Percentiles rank a stretch among this genome's conserved stretches.
These are phyloP conservation scores for Fusarium nematophilum DNA, from an alignment of 2,329 filamentous ascomycete species.

Conservation along the genomic window DNA sequence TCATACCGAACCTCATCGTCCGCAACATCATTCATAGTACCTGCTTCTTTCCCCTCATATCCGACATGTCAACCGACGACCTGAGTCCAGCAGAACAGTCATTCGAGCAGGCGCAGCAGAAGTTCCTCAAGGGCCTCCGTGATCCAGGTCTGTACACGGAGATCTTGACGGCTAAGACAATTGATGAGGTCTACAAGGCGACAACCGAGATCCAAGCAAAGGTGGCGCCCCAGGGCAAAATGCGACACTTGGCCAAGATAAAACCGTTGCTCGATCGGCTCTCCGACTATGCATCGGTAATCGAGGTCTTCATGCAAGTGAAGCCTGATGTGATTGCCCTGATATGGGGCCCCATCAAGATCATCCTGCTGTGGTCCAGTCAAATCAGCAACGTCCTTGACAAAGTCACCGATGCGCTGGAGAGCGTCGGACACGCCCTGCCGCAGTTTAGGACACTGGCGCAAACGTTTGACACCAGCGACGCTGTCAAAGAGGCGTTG, in stretches of 20 bases:
- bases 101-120: background rate
- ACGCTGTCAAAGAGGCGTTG: too few relatives aligned
- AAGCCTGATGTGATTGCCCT: background rate
- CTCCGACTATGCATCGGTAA: background rate
- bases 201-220: background rate
- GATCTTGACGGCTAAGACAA: background rate
- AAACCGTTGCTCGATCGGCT: background rate
- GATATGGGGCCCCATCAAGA: conserved; percentile 11
- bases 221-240: background rate
- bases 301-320: conserved; percentile 2
- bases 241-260: background rate
- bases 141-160: background rate
- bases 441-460: too few relatives aligned
- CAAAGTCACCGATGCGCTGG: background rate
- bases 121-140: background rate
- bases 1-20: too few relatives aligned
- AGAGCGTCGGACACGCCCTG: conserved; percentile 1
- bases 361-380: conserved; percentile 4
- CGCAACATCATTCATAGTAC: too few relatives aligned
- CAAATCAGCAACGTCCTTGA: conserved; percentile 1
- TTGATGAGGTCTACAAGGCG: background rate
- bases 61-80: too few relatives aligned
- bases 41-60: too few relatives aligned
- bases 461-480: too few relatives aligned
- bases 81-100: too few relatives aligned